phyloP scores from a whole-genome alignment of 2,329 filamentous ascomycete species.

The Trichothecium sympodiale region DNA sequence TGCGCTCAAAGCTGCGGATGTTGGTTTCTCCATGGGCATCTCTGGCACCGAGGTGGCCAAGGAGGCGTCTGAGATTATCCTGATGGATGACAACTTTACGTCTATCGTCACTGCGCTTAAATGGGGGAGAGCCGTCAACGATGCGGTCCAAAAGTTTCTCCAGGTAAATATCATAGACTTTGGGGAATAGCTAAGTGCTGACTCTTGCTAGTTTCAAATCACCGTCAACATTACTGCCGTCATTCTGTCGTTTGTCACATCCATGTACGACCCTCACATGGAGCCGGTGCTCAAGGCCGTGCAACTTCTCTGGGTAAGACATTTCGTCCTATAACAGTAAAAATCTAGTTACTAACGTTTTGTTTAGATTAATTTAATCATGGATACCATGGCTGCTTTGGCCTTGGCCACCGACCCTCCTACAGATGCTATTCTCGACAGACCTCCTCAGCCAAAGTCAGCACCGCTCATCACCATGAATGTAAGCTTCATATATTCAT shows the following conservation, averaged over 20 bases:
- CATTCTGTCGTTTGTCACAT: slow-evolving; percentile 52
- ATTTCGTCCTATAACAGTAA: not conserved
- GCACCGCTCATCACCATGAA: slow-evolving; percentile 61
- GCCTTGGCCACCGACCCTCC: slow-evolving; percentile 55
- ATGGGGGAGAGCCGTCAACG: slow-evolving; percentile 60
- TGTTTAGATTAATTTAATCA: slow-evolving; percentile 46
- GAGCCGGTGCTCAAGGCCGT: slow-evolving; percentile 53
- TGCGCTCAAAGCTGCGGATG: slow-evolving; percentile 53
- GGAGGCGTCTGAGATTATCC: slow-evolving; percentile 57
- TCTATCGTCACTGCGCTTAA: slow-evolving; percentile 57
- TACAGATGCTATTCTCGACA: slow-evolving; percentile 42
- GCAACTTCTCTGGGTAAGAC: slow-evolving; percentile 48
- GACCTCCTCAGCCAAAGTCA: slow-evolving; percentile 46
- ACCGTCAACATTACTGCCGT: slow-evolving; percentile 63
- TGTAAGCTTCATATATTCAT: no score
- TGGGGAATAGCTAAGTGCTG: not conserved
- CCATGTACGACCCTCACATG: slow-evolving; percentile 43
- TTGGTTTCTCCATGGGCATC: slow-evolving; percentile 59
- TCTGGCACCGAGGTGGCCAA: slow-evolving; percentile 57
- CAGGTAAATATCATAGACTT: slow-evolving; percentile 30
- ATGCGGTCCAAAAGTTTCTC: slow-evolving; percentile 57
- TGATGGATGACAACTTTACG: slow-evolving; percentile 56
- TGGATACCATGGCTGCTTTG: slow-evolving; percentile 58
- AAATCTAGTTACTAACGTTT: not conserved
- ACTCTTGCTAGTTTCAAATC: slow-evolving; percentile 41